These are phyloP conservation scores for Boletus subparvulus DNA, from an alignment of 768 basidiomycete genomes.

Conservation along the genomic window DNA sequence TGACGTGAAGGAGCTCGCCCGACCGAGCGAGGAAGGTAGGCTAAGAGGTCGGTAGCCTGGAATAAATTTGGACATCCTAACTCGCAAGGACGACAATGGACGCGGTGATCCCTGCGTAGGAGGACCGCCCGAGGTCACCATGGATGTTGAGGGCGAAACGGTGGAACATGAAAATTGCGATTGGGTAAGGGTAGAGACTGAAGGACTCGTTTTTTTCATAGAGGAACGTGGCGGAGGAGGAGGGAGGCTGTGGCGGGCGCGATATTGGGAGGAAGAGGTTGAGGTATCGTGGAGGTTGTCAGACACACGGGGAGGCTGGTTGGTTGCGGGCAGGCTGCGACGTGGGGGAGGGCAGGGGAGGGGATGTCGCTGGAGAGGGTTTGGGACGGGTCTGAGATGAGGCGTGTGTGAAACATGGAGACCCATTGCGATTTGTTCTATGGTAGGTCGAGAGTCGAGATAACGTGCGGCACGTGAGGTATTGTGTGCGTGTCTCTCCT, in stretches of 20 bases:
- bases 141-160: conserved; percentile 32
- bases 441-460: conserved; percentile 54
- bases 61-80: conserved; percentile 54
- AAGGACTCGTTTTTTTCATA: conserved; percentile 51
- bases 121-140: conserved; percentile 35
- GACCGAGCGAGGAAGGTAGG: conserved; percentile 33
- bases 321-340: conserved; percentile 26
- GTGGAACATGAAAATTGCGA: conserved; percentile 13
- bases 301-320: conserved; percentile 21
- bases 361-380: conserved; percentile 20
- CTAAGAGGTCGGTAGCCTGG: conserved; percentile 42
- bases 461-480: conserved; percentile 39
- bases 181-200: conserved; percentile 21
- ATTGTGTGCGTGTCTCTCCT: conserved; percentile 34
- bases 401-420: conserved; percentile 76
- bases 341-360: conserved; percentile 16
- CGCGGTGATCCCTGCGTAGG: conserved; percentile 26
- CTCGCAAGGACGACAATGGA: conserved; percentile 41
- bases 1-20: conserved; percentile 32
- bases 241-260: conserved; percentile 37
- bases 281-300: conserved; percentile 28
- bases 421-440: conserved; percentile 81
- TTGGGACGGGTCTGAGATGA: conserved; percentile 50
- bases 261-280: conserved; percentile 21
- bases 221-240: conserved; percentile 65